Percentiles rank a stretch among this genome's conserved stretches.
These are phyloP conservation scores for Funneliformis geosporum DNA, from an alignment of 192 early-diverging fungal genomes.

Conservation along the genomic window DNA sequence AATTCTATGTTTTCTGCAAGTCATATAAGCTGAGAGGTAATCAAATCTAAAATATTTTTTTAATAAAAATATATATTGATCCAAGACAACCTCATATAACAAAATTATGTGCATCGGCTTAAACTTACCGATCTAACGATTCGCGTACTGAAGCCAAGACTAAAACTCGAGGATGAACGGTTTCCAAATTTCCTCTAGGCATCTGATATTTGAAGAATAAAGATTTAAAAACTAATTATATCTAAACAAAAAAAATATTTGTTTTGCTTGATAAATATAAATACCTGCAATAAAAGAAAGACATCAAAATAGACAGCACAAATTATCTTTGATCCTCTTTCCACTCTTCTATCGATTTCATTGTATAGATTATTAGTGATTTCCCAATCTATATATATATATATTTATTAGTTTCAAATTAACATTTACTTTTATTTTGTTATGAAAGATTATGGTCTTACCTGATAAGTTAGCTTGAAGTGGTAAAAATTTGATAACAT, in stretches of 20 bases:
- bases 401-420: not conserved
- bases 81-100: too few species aligned
- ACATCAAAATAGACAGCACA: constrained; percentile 68
- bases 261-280: not conserved
- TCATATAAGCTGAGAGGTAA: constrained; percentile 77
- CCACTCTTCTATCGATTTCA: constrained; percentile 76
- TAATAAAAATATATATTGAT: too few species aligned
- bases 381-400: constrained; percentile 33
- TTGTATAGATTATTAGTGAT: constrained; percentile 60
- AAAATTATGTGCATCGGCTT: too few species aligned
- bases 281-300: constrained; percentile 70
- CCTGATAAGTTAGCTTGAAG: constrained; percentile 15
- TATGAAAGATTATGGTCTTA: not conserved
- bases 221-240: not conserved
- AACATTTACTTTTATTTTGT: not conserved
- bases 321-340: constrained; percentile 89
- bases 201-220: constrained; percentile 56
- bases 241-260: not conserved
- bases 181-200: constrained; percentile 98
- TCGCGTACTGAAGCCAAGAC: constrained; percentile 74
- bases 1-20: constrained; percentile 88
- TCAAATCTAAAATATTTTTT: constrained; percentile 54
- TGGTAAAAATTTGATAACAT: constrained; percentile 73
- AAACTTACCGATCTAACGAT: constrained; percentile 51
- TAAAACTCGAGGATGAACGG: constrained; percentile 86